These are phyloP conservation scores for Odonthalia washingtoniensis DNA, from an alignment of 31 red algal species.

Conservation along the genomic window DNA sequence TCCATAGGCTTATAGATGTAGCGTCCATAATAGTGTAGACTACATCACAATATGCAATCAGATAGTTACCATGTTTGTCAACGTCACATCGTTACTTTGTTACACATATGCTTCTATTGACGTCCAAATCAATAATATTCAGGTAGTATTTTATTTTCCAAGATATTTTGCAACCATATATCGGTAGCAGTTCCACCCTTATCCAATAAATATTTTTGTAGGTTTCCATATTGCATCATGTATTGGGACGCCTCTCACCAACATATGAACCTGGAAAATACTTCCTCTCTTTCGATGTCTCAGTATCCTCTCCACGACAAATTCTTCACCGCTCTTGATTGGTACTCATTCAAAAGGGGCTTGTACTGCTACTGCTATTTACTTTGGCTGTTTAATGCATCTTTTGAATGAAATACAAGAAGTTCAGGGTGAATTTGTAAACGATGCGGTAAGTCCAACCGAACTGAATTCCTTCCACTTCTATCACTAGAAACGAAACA, in stretches of 20 bases:
- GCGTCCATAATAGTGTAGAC: too few species aligned
- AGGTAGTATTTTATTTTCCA: background rate
- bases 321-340: background rate
- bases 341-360: background rate
- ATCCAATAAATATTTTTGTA: background rate
- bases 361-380: background rate
- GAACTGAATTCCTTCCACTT: conserved; percentile 1
- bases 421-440: conserved; percentile 3
- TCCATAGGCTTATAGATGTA: too few species aligned
- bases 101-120: background rate
- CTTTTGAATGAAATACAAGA: background rate
- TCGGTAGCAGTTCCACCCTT: background rate
- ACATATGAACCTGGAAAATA: background rate
- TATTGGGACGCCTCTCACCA: background rate
- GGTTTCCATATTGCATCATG: background rate
- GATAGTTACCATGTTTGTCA: too few species aligned
- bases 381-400: background rate
- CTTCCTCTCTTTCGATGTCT: conserved; percentile 4
- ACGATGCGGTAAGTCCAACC: conserved; percentile 10
- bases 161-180: too few species aligned
- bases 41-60: too few species aligned
- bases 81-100: background rate
- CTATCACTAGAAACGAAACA: conserved; percentile 16
- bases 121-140: background rate
- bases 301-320: background rate